Conservation (phyloP, 441 rosid species). For the Croton laevigatus region DNA sequence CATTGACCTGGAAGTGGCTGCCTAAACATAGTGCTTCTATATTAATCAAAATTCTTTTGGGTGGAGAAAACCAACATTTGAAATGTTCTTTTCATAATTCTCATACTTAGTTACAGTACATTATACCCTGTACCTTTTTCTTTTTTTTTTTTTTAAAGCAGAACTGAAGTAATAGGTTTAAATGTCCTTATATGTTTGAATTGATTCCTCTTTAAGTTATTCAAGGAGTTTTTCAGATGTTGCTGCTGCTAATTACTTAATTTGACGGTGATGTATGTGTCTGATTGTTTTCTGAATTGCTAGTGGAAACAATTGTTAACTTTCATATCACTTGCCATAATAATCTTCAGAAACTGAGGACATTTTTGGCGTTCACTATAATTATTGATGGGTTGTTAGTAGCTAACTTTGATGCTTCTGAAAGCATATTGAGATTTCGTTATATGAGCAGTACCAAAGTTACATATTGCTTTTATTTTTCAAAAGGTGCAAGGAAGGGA, state of each 20-base stretch:
- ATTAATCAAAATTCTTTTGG: not conserved
- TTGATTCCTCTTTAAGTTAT: not conserved
- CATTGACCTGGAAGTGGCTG: not conserved
- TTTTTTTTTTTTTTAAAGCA: too few species aligned
- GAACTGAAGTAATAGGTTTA: too few species aligned
- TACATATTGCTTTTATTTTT: slow-evolving; percentile 9
- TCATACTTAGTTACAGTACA: not conserved
- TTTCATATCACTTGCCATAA: not conserved
- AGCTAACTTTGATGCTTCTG: not conserved
- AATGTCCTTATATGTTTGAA: not conserved
- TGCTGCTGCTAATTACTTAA: not conserved
- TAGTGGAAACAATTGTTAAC: not conserved
- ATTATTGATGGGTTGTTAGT: not conserved
- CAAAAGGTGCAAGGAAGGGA: slow-evolving; percentile 96
- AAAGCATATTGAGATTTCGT: not conserved
- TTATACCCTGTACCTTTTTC: too few species aligned
- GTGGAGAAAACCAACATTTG: not conserved
- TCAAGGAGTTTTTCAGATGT: not conserved
- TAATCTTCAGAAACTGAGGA: not conserved
- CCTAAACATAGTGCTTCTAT: not conserved
- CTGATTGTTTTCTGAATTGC: not conserved
- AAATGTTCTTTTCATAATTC: not conserved
- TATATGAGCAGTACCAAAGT: not conserved
- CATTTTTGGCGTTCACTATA: not conserved
- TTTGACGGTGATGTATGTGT: not conserved